Conservation (phyloP, 2,329 filamentous ascomycete species). For the Aspergillus niger region DNA sequence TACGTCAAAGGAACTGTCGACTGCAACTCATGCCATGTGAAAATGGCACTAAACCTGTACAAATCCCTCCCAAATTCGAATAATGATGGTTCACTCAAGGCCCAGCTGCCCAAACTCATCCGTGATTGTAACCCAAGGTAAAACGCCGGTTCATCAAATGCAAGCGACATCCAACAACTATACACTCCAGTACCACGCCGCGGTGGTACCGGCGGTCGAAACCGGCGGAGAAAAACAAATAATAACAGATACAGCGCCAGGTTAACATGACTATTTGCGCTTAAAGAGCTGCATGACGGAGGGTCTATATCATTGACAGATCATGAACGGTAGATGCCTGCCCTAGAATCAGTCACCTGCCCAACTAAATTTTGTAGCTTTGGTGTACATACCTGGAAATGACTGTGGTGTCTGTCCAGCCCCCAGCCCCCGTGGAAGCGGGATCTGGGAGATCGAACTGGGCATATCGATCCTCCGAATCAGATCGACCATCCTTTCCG, state of each 20-base stretch:
- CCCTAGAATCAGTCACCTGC: slow-evolving; percentile 5
- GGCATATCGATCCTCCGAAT: slow-evolving; percentile 70
- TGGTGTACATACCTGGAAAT: slow-evolving; percentile 36
- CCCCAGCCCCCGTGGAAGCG: slow-evolving; percentile 36
- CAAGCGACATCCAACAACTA: slow-evolving; percentile 19
- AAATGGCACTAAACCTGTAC: slow-evolving; percentile 7
- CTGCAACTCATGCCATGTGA: neutral
- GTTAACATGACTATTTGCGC: neutral
- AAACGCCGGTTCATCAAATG: slow-evolving; percentile 27
- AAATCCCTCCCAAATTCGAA: slow-evolving; percentile 5
- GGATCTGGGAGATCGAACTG: slow-evolving; percentile 47
- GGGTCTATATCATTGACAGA: slow-evolving; percentile 11
- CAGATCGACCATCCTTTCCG: slow-evolving; percentile 71
- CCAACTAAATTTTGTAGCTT: neutral
- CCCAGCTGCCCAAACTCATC: slow-evolving; percentile 1
- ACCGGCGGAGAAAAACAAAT: neutral
- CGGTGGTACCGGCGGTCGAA: slow-evolving; percentile 1
- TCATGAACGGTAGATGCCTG: slow-evolving; percentile 21
- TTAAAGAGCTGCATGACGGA: neutral
- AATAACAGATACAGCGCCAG: slow-evolving; percentile 6
- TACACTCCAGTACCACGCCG: slow-evolving; percentile 17
- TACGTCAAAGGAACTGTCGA: neutral
- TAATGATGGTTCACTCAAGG: neutral
- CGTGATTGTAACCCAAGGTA: neutral
- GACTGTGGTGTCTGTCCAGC: slow-evolving; percentile 29